These are phyloP conservation scores for Quercus aquifolioides DNA, from an alignment of 306 rosid genomes.

Conservation along the genomic window DNA sequence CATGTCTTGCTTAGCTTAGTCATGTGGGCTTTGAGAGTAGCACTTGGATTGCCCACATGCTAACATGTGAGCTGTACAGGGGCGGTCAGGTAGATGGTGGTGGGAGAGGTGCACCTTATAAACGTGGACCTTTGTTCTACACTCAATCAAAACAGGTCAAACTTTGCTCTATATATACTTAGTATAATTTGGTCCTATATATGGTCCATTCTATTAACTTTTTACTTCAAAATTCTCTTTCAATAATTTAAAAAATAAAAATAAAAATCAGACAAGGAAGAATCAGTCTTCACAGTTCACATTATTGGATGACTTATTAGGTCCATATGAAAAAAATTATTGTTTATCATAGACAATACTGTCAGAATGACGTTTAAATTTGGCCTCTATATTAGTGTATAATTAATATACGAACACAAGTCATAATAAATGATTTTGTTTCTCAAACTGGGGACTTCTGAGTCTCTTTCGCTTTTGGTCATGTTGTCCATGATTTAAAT, in stretches of 20 bases:
- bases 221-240: neutral
- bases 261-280: neutral
- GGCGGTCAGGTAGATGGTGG: constrained; percentile 11
- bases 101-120: neutral
- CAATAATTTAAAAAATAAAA: neutral
- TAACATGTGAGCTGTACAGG: constrained; percentile 55
- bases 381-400: neutral
- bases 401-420: neutral
- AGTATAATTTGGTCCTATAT: neutral
- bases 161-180: neutral
- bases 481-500: no score
- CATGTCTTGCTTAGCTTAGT: constrained; percentile 16
- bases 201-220: constrained; percentile 6
- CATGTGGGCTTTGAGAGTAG: constrained; percentile 42
- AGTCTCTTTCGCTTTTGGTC: no score
- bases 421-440: no score
- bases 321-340: neutral
- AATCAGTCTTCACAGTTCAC: neutral
- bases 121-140: constrained; percentile 27
- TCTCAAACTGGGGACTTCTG: no score
- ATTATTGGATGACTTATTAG: neutral
- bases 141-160: neutral
- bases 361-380: constrained; percentile 20
- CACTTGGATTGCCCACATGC: constrained; percentile 53
- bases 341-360: constrained; percentile 2